Percentiles rank a stretch among this genome's conserved stretches.
Evolutionary conservation across 2,329 filamentous ascomycete genomes (phyloP).

Genomic region (Lecanicillium sp.): DNA sequence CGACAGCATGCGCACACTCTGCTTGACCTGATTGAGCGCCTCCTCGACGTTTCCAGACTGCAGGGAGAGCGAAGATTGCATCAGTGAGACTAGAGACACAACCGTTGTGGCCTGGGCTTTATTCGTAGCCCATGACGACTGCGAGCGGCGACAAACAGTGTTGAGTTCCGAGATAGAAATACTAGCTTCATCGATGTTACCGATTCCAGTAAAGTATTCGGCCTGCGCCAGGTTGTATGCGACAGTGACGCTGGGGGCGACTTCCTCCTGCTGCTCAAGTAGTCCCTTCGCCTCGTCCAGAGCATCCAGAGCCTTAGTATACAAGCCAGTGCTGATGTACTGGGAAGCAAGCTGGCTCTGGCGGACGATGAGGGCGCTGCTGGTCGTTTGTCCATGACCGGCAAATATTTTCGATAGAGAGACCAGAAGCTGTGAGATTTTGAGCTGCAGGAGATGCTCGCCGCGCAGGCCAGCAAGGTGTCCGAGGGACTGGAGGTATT

Average conservation of each 20-base stretch:
- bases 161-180: slow-evolving; percentile 27
- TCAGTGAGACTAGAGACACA: slow-evolving; percentile 34
- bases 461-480: slow-evolving; percentile 49
- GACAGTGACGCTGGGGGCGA: slow-evolving; percentile 33
- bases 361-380: slow-evolving; percentile 39
- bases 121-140: slow-evolving; percentile 28
- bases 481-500: slow-evolving; percentile 44
- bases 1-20: slow-evolving; percentile 50
- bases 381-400: slow-evolving; percentile 24
- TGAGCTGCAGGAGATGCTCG: slow-evolving; percentile 39
- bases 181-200: slow-evolving; percentile 57
- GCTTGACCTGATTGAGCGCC: slow-evolving; percentile 52
- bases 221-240: slow-evolving; percentile 60
- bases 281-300: slow-evolving; percentile 54
- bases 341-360: slow-evolving; percentile 46
- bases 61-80: slow-evolving; percentile 61
- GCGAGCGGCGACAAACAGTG: slow-evolving; percentile 25
- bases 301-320: slow-evolving; percentile 41
- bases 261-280: slow-evolving; percentile 30
- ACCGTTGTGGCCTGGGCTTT: slow-evolving; percentile 28
- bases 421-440: slow-evolving; percentile 18
- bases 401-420: slow-evolving; percentile 33
- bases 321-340: slow-evolving; percentile 48
- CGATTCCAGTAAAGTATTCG: slow-evolving; percentile 66
- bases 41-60: slow-evolving; percentile 53